phyloP scores from a whole-genome alignment of 352 stramenopile species.

The Peronospora destructor region DNA sequence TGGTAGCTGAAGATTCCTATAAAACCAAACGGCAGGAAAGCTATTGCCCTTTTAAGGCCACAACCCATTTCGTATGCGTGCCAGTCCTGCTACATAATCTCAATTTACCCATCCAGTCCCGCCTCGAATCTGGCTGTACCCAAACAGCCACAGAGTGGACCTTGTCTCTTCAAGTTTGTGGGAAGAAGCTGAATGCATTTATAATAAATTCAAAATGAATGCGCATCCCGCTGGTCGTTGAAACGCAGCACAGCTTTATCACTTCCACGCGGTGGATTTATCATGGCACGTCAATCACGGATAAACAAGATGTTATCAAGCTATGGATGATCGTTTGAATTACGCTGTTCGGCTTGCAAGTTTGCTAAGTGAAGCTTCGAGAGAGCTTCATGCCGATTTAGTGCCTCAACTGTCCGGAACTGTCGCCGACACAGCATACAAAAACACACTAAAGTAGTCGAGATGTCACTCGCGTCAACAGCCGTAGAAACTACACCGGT shows the following conservation, averaged over 20 bases:
- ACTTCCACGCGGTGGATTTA: slow-evolving; percentile 57
- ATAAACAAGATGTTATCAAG: slow-evolving; percentile 66
- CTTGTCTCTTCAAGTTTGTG: too few species aligned
- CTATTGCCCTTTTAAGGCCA: too few species aligned
- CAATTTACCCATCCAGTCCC: too few species aligned
- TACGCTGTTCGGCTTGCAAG: slow-evolving; percentile 10
- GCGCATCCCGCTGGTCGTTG: too few species aligned
- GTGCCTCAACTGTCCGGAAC: slow-evolving; percentile 38
- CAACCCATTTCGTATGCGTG: too few species aligned
- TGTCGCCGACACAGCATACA: slow-evolving; percentile 69
- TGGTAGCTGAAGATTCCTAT: too few species aligned
- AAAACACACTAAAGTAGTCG: slow-evolving; percentile 20
- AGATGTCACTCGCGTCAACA: not conserved
- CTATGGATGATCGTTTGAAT: slow-evolving; percentile 43
- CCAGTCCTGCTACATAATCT: too few species aligned
- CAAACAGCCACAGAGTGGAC: too few species aligned
- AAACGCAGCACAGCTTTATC: slow-evolving; percentile 53
- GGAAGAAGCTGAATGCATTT: too few species aligned
- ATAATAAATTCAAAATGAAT: too few species aligned
- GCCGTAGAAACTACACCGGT: not conserved
- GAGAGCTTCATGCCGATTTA: slow-evolving; percentile 43
- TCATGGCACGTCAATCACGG: slow-evolving; percentile 34
- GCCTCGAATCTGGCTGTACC: too few species aligned
- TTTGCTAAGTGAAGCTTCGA: slow-evolving; percentile 55
- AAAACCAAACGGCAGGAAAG: too few species aligned